These are phyloP conservation scores for Austroboletus novae-zelandiae DNA, from an alignment of 1,284 basidiomycete species.

Conservation along the genomic window DNA sequence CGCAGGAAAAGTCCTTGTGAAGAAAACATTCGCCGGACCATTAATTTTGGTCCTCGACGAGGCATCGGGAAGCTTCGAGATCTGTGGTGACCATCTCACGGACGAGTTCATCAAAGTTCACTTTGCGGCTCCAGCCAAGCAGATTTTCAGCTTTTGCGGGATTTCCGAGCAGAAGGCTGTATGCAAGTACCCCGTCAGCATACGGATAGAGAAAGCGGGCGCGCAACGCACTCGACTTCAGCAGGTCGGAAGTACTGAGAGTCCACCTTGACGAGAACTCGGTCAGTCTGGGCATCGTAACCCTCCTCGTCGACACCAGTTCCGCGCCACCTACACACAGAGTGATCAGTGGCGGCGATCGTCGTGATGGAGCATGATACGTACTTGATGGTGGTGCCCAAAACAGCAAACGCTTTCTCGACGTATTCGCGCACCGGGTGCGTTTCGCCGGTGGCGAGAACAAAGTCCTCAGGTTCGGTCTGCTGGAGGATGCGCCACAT, in stretches of 20 bases:
- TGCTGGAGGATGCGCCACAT: constrained; percentile 97
- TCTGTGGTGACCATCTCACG: constrained; percentile 87
- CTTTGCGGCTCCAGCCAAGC: constrained; percentile 84
- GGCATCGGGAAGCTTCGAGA: constrained; percentile 62
- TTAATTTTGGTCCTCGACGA: constrained; percentile 80
- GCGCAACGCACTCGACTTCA: constrained; percentile 79
- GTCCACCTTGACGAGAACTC: constrained; percentile 78
- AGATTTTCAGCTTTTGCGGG: constrained; percentile 81
- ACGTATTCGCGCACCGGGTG: constrained; percentile 89
- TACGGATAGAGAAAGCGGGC: constrained; percentile 3
- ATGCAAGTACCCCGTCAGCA: constrained; percentile 7
- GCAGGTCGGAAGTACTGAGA: constrained; percentile 83
- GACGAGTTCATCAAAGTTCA: constrained; percentile 78
- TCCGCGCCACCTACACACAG: constrained; percentile 64
- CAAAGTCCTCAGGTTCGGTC: constrained; percentile 76
- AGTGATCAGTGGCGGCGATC: constrained; percentile 1
- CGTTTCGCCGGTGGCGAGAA: constrained; percentile 90
- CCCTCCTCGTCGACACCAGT: constrained; percentile 74
- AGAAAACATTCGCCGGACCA: not conserved
- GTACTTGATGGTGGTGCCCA: constrained; percentile 65
- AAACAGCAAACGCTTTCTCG: constrained; percentile 73
- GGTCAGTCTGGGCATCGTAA: constrained; percentile 62
- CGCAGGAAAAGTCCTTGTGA: not conserved
- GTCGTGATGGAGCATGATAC: constrained; percentile 17
- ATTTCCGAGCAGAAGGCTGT: constrained; percentile 74